Evolutionary conservation across 306 rosid species (phyloP), one percentile per base, ranked within the genome.

Genomic region (Cucurbita argyrosperma): DNA sequence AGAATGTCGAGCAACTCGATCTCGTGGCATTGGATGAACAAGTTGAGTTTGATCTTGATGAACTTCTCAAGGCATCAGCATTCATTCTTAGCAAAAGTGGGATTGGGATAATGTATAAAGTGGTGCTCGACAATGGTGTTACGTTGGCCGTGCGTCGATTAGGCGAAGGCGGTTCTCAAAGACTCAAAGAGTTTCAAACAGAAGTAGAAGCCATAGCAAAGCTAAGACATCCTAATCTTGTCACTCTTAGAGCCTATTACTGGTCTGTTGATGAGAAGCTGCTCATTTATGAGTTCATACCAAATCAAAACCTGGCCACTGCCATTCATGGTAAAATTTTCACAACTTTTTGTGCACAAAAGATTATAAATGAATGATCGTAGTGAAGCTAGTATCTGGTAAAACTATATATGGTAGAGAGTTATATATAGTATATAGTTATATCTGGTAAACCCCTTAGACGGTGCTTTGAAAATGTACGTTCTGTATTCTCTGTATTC

Each of bases 211-310:
- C 99, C 69, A 87, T 94, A 74, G 99, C 96, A 72, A 91, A 87
- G 86, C 85, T 94, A 55, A 89, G 90, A 80, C 95, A 94, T 81
- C 96, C 92, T 53, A 94, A 94, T 74, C 42, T 94, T 19, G 95
- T 86, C 62, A 87, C 95, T 35, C 86, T 94, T 8, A 85, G 86
- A 82, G 99, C 99, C 56, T 94, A 91, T 77, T 94, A 90, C 69
- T 94, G 98, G 98, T 94, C 97, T 83, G 96, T 88, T 55, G 98
- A 94, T 80, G 98, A 94, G 86, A 94, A 94, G 80, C 96, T 94
- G 83, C 95, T 94, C 84, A 86, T 94, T 71, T 90, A 88, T 79
- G 96, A 90, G 66, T 94, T 87, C 74, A 80, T 93, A 18, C 83
- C 98, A 43, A 88, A 90, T 71, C 96, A 97, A 83, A 94, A 82